Evolutionary conservation across 352 stramenopile genomes (phyloP).

Genomic region (Phytopythium delawarense): DNA sequence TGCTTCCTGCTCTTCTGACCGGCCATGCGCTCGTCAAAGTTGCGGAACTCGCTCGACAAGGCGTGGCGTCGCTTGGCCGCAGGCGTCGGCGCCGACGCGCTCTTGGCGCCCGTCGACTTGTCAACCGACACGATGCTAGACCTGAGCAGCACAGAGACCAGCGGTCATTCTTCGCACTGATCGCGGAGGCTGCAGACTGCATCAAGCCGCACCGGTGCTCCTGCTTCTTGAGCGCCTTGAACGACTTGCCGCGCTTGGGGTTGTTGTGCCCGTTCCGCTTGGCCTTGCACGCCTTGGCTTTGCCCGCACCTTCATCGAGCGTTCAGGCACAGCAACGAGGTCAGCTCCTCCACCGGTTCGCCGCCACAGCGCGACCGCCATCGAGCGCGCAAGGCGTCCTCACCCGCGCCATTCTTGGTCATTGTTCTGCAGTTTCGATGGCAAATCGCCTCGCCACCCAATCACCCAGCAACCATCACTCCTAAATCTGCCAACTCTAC

Average conservation of each 20-base stretch:
- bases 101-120: conserved; percentile 31
- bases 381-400: background rate
- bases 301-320: conserved; percentile 1
- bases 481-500: background rate
- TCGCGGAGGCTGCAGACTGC: background rate
- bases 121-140: conserved; percentile 28
- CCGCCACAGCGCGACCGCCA: background rate
- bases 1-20: conserved; percentile 25
- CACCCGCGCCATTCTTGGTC: conserved; percentile 39
- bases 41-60: conserved; percentile 63
- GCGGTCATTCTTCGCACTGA: background rate
- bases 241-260: conserved; percentile 55
- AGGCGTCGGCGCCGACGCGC: conserved; percentile 15
- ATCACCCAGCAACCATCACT: background rate
- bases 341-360: background rate
- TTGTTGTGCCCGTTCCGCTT: conserved; percentile 49
- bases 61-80: conserved; percentile 23
- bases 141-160: conserved; percentile 13
- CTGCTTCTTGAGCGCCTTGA: conserved; percentile 68
- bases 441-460: background rate
- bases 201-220: conserved; percentile 36
- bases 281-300: conserved; percentile 25
- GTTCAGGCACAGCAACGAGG: background rate
- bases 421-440: conserved; percentile 12
- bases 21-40: conserved; percentile 75